Conservation (phyloP, 1,139 yeast genomes). For the Saccharomycopsis hybrid region DNA sequence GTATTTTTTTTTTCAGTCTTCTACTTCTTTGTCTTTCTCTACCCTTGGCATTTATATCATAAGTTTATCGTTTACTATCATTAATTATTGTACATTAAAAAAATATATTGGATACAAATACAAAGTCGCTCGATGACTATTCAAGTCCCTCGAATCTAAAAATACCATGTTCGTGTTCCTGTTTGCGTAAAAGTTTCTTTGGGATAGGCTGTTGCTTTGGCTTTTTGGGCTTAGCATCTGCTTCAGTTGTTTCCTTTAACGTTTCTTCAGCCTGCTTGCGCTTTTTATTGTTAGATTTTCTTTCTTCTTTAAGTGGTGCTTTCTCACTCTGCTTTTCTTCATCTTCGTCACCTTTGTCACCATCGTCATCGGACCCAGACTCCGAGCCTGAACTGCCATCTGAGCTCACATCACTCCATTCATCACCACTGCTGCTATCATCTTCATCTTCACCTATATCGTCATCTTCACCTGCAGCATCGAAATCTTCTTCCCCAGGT, state of each 20-base stretch:
- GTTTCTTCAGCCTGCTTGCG: no score
- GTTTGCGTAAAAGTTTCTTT: not conserved
- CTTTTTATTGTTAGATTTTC: no score
- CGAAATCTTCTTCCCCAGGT: slow-evolving; percentile 28
- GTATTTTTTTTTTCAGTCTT: no score
- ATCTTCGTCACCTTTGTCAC: slow-evolving; percentile 24
- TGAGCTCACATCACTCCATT: slow-evolving; percentile 26
- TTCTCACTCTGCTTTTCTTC: slow-evolving; percentile 20
- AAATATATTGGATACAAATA: not conserved
- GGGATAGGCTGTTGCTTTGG: not conserved
- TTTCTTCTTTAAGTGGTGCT: not conserved
- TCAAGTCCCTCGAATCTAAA: not conserved
- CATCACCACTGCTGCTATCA: slow-evolving; percentile 16
- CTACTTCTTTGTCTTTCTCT: no score
- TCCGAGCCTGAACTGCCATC: slow-evolving; percentile 10
- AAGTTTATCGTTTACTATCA: not conserved
- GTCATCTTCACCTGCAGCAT: slow-evolving; percentile 24
- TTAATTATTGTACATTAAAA: not conserved
- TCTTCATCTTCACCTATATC: slow-evolving; percentile 22
- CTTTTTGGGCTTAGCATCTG: not conserved
- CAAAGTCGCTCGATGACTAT: not conserved
- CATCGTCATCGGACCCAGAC: slow-evolving; percentile 23
- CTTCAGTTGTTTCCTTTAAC: no score
- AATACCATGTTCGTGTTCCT: not conserved
- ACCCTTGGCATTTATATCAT: not conserved